These are phyloP conservation scores for Globisporangium uncinulatum DNA, from an alignment of 352 stramenopile species.

Conservation along the genomic window DNA sequence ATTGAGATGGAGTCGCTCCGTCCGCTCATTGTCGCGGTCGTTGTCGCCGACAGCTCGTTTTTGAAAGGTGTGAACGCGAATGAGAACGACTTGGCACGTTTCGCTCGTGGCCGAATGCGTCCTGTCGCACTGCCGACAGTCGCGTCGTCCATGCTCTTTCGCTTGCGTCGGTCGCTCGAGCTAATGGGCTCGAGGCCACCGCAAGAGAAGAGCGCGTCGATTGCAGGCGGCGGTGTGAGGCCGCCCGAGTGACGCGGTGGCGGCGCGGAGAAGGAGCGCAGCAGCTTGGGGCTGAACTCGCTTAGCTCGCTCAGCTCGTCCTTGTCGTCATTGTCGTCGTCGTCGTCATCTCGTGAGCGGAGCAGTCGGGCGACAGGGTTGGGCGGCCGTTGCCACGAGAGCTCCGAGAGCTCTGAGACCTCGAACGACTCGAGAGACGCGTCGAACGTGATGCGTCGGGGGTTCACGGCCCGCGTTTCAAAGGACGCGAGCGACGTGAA, in stretches of 20 bases:
- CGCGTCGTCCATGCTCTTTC: conserved; percentile 37
- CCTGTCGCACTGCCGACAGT: conserved; percentile 20
- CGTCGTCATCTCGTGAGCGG: conserved; percentile 5
- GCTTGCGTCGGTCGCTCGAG: conserved; percentile 45
- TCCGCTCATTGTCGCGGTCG: too few relatives aligned
- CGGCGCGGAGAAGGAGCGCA: conserved; percentile 9
- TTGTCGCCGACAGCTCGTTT: too few relatives aligned
- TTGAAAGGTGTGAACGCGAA: too few relatives aligned
- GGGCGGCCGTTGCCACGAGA: conserved; percentile 4
- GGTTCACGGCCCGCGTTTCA: conserved; percentile 3
- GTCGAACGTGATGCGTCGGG: conserved; percentile 10
- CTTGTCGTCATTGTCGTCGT: conserved; percentile 4
- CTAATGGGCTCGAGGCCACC: conserved; percentile 18
- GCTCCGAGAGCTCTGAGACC: too few relatives aligned
- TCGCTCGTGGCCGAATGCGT: conserved; percentile 44
- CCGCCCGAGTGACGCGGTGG: neutral
- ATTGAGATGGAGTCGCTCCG: conserved; percentile 54
- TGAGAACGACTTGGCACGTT: conserved; percentile 47
- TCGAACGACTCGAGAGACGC: too few relatives aligned
- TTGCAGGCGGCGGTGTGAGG: conserved; percentile 1
- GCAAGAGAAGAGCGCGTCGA: conserved; percentile 2
- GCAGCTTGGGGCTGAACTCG: conserved; percentile 1
- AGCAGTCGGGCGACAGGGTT: conserved; percentile 16
- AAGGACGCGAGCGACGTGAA: conserved; percentile 10
- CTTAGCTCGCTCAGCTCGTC: conserved; percentile 4